Percentiles rank a stretch among this genome's conserved stretches.
Evolutionary conservation across 352 stramenopile genomes (phyloP).

Genomic region (Globisporangium orthogonon): DNA sequence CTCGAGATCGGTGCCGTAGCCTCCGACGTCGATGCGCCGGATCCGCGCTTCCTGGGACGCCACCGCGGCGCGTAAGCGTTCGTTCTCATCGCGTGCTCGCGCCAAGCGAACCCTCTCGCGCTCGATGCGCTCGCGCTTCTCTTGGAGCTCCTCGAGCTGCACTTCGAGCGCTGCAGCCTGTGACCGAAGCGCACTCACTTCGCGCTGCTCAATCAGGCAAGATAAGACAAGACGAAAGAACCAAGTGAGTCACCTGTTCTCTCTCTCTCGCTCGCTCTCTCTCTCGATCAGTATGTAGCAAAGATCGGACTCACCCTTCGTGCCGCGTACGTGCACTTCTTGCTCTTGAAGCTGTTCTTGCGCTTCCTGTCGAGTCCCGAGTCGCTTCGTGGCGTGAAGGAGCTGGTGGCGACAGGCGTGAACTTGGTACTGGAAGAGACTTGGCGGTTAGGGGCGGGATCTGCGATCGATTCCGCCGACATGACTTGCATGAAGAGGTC

Average conservation of each 20-base stretch:
- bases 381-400: neutral
- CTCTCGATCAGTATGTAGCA: neutral
- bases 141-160: conserved; percentile 25
- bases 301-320: conserved; percentile 25
- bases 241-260: conserved; percentile 7
- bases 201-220: conserved; percentile 16
- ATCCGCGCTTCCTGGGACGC: conserved; percentile 37
- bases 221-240: conserved; percentile 4
- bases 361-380: conserved; percentile 7
- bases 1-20: conserved; percentile 3
- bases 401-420: neutral
- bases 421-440: neutral
- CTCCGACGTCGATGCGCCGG: conserved; percentile 25
- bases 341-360: conserved; percentile 24
- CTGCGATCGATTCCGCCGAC: neutral
- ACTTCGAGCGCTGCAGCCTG: conserved; percentile 29
- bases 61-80: conserved; percentile 32
- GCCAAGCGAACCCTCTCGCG: conserved; percentile 23
- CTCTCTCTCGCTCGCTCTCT: neutral
- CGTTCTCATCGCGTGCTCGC: conserved; percentile 32
- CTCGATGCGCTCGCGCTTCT: conserved; percentile 15
- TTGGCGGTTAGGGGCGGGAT: neutral
- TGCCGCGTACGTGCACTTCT: conserved; percentile 60
- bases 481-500: conserved; percentile 8
- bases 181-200: conserved; percentile 34